These are phyloP conservation scores for Euphrasia confusa DNA, from an alignment of 257 asterid genomes.

Conservation along the genomic window DNA sequence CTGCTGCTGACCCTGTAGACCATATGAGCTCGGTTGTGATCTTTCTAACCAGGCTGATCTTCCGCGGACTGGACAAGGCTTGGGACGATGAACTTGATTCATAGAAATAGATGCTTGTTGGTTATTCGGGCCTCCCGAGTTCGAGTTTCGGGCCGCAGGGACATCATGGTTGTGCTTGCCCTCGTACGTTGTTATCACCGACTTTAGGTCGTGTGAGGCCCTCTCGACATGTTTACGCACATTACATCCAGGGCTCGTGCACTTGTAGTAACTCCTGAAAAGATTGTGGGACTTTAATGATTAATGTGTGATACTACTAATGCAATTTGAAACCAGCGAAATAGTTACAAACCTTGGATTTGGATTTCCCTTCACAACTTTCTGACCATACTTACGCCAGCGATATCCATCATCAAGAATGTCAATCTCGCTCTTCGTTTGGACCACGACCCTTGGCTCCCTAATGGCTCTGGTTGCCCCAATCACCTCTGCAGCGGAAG, in stretches of 20 bases:
- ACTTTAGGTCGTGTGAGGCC: slow-evolving; percentile 74
- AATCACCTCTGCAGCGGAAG: slow-evolving; percentile 41
- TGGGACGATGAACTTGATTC: slow-evolving; percentile 41
- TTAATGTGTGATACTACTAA: background rate
- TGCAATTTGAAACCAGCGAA: slow-evolving; percentile 21
- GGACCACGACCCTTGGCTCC: slow-evolving; percentile 92
- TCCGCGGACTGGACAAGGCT: slow-evolving; percentile 49
- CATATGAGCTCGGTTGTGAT: slow-evolving; percentile 37
- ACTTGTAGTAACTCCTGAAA: slow-evolving; percentile 89
- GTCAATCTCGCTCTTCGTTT: slow-evolving; percentile 89
- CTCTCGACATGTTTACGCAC: slow-evolving; percentile 88
- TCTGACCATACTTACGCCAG: slow-evolving; percentile 97
- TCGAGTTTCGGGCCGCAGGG: slow-evolving; percentile 71
- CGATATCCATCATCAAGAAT: slow-evolving; percentile 88
- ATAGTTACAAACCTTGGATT: slow-evolving; percentile 63
- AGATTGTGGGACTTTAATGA: background rate
- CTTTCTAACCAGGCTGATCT: slow-evolving; percentile 40
- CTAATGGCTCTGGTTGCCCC: slow-evolving; percentile 60
- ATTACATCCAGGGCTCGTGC: slow-evolving; percentile 78
- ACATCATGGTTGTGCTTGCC: slow-evolving; percentile 90
- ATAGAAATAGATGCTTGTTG: slow-evolving; percentile 35
- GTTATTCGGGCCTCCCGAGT: slow-evolving; percentile 28
- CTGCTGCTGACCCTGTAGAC: slow-evolving; percentile 37
- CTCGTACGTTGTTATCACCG: slow-evolving; percentile 81
- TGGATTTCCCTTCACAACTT: slow-evolving; percentile 92